phyloP scores from a whole-genome alignment of 2,329 filamentous ascomycete species.

The Neurospora sp. region DNA sequence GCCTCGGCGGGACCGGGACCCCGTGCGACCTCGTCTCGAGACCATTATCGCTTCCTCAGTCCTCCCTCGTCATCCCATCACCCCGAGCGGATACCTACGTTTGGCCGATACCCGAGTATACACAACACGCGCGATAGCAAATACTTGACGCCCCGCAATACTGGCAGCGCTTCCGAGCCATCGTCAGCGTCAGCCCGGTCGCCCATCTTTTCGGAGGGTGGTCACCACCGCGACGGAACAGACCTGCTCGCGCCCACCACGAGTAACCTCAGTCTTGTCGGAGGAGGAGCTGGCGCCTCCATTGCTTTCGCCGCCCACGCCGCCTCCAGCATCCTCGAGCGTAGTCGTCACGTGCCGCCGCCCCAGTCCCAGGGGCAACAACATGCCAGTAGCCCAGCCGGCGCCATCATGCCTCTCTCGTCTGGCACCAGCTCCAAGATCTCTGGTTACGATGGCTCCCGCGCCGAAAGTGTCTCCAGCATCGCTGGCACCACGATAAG shows the following conservation, averaged over 20 bases:
- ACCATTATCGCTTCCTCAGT: neutral
- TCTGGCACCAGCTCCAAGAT: constrained; percentile 9
- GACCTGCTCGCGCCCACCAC: neutral
- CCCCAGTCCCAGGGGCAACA: constrained; percentile 14
- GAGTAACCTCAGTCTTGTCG: neutral
- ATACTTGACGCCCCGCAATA: neutral
- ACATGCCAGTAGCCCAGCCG: constrained; percentile 20
- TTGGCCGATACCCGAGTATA: constrained; percentile 5
- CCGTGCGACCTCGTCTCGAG: neutral
- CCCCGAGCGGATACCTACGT: constrained; percentile 16
- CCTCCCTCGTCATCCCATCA: neutral
- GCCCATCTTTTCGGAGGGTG: constrained; percentile 12
- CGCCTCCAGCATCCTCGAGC: constrained; percentile 1
- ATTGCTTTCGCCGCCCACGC: constrained; percentile 5
- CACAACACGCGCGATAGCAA: constrained; percentile 11
- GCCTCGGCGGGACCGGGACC: neutral
- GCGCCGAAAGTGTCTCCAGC: constrained; percentile 38
- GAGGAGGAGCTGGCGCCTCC: neutral
- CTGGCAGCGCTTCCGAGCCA: constrained; percentile 15
- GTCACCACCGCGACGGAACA: constrained; percentile 1
- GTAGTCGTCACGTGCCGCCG: constrained; percentile 3
- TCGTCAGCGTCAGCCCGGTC: constrained; percentile 17
- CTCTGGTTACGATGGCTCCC: constrained; percentile 18
- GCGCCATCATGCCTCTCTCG: constrained; percentile 26
- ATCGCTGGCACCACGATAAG: constrained; percentile 34